These are phyloP conservation scores for Scheffersomyces cryptocercus DNA, from an alignment of 1,139 yeast species.

Conservation along the genomic window DNA sequence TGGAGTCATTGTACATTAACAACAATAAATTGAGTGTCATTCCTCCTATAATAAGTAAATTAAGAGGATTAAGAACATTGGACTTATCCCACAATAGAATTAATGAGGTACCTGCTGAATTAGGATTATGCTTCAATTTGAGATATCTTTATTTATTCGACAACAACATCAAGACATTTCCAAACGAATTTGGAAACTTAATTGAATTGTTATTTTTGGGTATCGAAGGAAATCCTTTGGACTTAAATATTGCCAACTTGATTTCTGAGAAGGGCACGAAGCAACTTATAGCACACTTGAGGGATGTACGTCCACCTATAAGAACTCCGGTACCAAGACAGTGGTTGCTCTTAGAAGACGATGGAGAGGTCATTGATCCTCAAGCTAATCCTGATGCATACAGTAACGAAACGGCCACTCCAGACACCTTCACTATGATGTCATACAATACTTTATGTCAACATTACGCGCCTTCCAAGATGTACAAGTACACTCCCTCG, in stretches of 20 bases:
- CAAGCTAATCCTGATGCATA: conserved; percentile 32
- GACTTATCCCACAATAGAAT: conserved; percentile 83
- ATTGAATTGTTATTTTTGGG: conserved; percentile 87
- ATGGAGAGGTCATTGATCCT: conserved; percentile 63
- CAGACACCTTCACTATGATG: conserved; percentile 65
- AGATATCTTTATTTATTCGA: conserved; percentile 86
- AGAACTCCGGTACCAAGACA: conserved; percentile 71
- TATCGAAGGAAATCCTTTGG: conserved; percentile 89
- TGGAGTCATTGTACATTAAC: conserved; percentile 83
- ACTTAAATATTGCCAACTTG: conserved; percentile 61
- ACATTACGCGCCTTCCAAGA: conserved; percentile 87
- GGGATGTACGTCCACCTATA: conserved; percentile 78
- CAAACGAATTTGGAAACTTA: conserved; percentile 82
- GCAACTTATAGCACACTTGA: conserved; percentile 72
- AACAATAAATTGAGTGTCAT: conserved; percentile 75
- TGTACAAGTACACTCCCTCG: conserved; percentile 93
- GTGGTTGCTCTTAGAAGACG: conserved; percentile 79
- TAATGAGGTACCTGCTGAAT: conserved; percentile 70
- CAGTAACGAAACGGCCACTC: conserved; percentile 25
- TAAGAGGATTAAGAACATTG: conserved; percentile 75
- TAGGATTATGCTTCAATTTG: conserved; percentile 80
- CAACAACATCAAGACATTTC: conserved; percentile 73
- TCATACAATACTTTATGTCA: conserved; percentile 93
- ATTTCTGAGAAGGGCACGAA: conserved; percentile 84
- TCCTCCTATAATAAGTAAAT: conserved; percentile 69